Evolutionary conservation across 108 stramenopile genomes (phyloP).

Genomic region (Discostella stelligeroides): DNA sequence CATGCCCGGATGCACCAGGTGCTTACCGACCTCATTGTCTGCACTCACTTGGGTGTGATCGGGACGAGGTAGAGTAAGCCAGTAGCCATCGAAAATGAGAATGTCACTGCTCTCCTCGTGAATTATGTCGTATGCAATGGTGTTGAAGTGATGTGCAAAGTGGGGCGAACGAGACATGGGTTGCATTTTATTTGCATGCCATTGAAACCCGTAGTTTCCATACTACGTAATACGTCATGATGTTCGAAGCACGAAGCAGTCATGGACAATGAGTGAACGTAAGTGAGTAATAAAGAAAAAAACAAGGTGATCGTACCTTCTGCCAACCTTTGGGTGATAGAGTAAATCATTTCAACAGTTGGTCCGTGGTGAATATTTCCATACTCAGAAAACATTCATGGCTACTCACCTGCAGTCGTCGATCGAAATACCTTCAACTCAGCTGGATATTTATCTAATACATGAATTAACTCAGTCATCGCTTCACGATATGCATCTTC

Average conservation of each 20-base stretch:
- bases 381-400: background rate
- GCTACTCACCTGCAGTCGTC: conserved; percentile 71
- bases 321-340: too few relatives aligned
- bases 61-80: conserved; percentile 72
- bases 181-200: conserved; percentile 58
- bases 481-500: conserved; percentile 46
- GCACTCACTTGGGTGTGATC: conserved; percentile 70
- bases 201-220: conserved; percentile 75
- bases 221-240: conserved; percentile 37
- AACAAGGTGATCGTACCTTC: conserved; percentile 29
- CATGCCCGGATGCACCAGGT: conserved; percentile 78
- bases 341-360: too few relatives aligned
- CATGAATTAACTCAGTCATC: conserved; percentile 43
- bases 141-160: conserved; percentile 60
- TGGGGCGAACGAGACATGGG: conserved; percentile 59
- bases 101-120: conserved; percentile 34
- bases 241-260: too few relatives aligned
- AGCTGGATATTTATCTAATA: conserved; percentile 48
- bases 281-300: too few relatives aligned
- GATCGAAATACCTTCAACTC: conserved; percentile 68
- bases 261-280: too few relatives aligned
- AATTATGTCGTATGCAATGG: conserved; percentile 57
- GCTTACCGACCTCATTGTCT: conserved; percentile 62
- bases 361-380: too few relatives aligned
- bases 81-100: conserved; percentile 69